A percentile compares a stretch with the other conserved stretches of the same genome.
These are phyloP conservation scores for Musa itinerans DNA, from an alignment of 176 grass and related monocot genomes.

Conservation along the genomic window DNA sequence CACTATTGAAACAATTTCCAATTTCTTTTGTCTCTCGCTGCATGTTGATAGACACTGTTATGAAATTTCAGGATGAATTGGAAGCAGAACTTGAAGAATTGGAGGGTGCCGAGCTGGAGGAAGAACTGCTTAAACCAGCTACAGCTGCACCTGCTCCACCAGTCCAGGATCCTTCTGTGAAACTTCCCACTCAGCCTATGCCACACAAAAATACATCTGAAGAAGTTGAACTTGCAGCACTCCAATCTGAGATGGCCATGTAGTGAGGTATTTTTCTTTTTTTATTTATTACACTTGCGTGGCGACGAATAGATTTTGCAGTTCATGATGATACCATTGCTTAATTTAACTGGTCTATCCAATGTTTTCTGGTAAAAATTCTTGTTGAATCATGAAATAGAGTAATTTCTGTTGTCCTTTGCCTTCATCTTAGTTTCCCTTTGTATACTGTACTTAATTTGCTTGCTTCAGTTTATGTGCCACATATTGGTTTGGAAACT, in stretches of 20 bases:
- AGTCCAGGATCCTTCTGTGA: constrained; percentile 26
- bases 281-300: too few relatives aligned
- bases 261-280: constrained; percentile 38
- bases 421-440: too few relatives aligned
- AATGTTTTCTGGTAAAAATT: too few relatives aligned
- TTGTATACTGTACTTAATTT: too few relatives aligned
- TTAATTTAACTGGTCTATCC: too few relatives aligned
- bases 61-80: constrained; percentile 67
- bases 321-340: too few relatives aligned
- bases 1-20: too few relatives aligned
- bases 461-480: too few relatives aligned
- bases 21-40: background rate
- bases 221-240: constrained; percentile 68
- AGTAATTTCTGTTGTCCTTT: too few relatives aligned
- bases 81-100: constrained; percentile 89
- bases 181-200: constrained; percentile 32
- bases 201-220: constrained; percentile 50
- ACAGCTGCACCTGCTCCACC: constrained; percentile 43
- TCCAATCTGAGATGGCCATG: constrained; percentile 98
- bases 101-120: constrained; percentile 77
- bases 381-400: too few relatives aligned
- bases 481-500: too few relatives aligned
- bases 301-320: too few relatives aligned
- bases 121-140: constrained; percentile 59
- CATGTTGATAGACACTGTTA: background rate